phyloP scores from a whole-genome alignment of 2,329 filamentous ascomycete genomes.

The Bimuria novae-zelandiae region DNA sequence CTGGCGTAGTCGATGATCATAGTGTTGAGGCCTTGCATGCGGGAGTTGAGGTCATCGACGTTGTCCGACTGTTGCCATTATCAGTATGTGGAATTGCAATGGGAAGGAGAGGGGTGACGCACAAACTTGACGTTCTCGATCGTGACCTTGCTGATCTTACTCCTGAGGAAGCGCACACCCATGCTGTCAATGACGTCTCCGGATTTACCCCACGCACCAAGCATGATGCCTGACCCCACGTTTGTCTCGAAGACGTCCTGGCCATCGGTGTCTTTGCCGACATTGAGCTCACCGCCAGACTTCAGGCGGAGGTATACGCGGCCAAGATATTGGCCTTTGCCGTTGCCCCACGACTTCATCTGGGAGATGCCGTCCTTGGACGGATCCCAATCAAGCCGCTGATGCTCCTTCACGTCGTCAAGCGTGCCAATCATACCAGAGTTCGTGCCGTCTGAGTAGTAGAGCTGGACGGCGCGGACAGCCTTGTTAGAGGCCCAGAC shows the following conservation, averaged over 20 bases:
- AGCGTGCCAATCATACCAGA: constrained; percentile 14
- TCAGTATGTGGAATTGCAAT: background rate
- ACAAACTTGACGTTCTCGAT: constrained; percentile 19
- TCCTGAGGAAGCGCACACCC: constrained; percentile 22
- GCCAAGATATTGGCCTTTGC: constrained; percentile 15
- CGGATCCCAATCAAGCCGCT: constrained; percentile 21
- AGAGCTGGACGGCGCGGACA: constrained; percentile 22
- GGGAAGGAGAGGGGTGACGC: background rate
- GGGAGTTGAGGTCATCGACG: constrained; percentile 21
- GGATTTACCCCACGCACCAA: constrained; percentile 16
- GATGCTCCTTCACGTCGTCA: constrained; percentile 14
- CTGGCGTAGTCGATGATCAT: constrained; percentile 23
- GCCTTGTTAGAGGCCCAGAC: constrained; percentile 15
- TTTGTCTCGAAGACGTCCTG: constrained; percentile 18
- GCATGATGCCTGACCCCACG: constrained; percentile 20
- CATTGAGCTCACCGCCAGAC: constrained; percentile 17
- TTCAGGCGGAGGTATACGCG: constrained; percentile 18
- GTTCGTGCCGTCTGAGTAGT: constrained; percentile 24
- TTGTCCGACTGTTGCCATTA: constrained; percentile 10
- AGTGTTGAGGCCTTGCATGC: constrained; percentile 18
- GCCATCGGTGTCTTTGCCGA: constrained; percentile 20
- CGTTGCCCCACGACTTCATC: constrained; percentile 23
- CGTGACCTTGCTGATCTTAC: constrained; percentile 21
- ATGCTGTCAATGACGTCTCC: constrained; percentile 17
- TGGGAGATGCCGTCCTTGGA: constrained; percentile 16